Conservation (phyloP, 306 rosid genomes). For the Ochetophila trinervis region DNA sequence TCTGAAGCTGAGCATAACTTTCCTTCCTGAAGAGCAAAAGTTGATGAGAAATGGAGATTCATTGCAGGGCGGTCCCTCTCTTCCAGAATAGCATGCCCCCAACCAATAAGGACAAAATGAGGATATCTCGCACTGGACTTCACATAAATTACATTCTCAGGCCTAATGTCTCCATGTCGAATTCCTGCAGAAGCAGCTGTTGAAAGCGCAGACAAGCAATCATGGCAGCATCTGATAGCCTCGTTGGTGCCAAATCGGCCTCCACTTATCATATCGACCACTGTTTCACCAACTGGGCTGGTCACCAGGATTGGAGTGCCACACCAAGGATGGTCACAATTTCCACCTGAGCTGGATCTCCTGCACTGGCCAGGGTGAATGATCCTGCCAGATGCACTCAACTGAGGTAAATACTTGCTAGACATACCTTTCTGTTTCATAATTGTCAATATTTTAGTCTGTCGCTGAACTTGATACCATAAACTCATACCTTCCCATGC, state of each 20-base stretch:
- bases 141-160: constrained; percentile 80
- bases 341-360: constrained; percentile 82
- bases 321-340: constrained; percentile 96
- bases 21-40: constrained; percentile 92
- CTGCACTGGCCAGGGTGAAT: constrained; percentile 89
- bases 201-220: constrained; percentile 89
- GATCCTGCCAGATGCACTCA: constrained; percentile 90
- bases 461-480: constrained; percentile 99
- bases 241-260: constrained; percentile 75
- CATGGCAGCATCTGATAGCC: constrained; percentile 88
- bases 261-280: constrained; percentile 56
- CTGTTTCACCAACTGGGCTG: constrained; percentile 89
- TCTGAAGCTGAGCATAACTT: constrained; percentile 94
- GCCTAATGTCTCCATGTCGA: constrained; percentile 90
- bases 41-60: constrained; percentile 93
- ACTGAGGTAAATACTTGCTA: constrained; percentile 78
- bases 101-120: constrained; percentile 75
- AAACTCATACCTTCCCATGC: constrained; percentile 98
- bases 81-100: constrained; percentile 98
- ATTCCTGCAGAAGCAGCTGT: constrained; percentile 74
- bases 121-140: constrained; percentile 53
- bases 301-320: constrained; percentile 95
- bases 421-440: constrained; percentile 89
- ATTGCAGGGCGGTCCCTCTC: constrained; percentile 94
- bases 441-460: constrained; percentile 77